These are phyloP conservation scores for Candida ficus DNA, from an alignment of 805 yeast genomes.

Conservation along the genomic window DNA sequence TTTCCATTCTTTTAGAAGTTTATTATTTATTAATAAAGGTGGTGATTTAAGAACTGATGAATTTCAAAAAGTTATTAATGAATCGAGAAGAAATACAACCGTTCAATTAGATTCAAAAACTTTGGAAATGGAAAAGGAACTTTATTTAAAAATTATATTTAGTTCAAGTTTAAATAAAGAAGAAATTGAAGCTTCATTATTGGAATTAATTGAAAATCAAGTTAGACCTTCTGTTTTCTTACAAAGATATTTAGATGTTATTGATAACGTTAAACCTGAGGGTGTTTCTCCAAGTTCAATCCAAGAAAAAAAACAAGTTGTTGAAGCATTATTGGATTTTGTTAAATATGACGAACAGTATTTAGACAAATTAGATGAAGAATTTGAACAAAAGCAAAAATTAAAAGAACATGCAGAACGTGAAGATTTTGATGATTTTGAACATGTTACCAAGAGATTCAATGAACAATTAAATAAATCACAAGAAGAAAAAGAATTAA, in stretches of 20 bases:
- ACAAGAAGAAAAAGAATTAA: conserved; percentile 7
- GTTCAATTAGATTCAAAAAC: conserved; percentile 4
- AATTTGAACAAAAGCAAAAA: conserved; percentile 9
- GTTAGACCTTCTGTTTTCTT: conserved; percentile 16
- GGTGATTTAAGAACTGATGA: conserved; percentile 17
- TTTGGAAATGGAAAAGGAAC: conserved; percentile 9
- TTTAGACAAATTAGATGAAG: not conserved
- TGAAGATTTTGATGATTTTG: conserved; percentile 7
- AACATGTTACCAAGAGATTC: conserved; percentile 12
- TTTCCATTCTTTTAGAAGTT: conserved; percentile 1
- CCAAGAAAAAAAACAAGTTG: conserved; percentile 6
- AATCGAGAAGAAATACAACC: conserved; percentile 11
- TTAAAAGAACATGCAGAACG: conserved; percentile 7
- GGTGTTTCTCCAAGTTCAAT: not conserved
- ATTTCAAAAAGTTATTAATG: conserved; percentile 15
- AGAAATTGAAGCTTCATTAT: conserved; percentile 9
- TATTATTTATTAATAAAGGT: conserved; percentile 13
- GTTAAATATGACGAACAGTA: conserved; percentile 9
- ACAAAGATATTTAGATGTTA: conserved; percentile 11
- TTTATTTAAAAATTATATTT: conserved; percentile 15
- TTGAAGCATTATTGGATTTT: conserved; percentile 13
- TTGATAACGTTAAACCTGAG: conserved; percentile 5
- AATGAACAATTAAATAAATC: conserved; percentile 10
- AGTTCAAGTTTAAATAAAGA: conserved; percentile 8
- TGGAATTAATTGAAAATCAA: conserved; percentile 12